Evolutionary conservation across 768 basidiomycete genomes (phyloP).

Genomic region (Rhizopogon vesiculosus): DNA sequence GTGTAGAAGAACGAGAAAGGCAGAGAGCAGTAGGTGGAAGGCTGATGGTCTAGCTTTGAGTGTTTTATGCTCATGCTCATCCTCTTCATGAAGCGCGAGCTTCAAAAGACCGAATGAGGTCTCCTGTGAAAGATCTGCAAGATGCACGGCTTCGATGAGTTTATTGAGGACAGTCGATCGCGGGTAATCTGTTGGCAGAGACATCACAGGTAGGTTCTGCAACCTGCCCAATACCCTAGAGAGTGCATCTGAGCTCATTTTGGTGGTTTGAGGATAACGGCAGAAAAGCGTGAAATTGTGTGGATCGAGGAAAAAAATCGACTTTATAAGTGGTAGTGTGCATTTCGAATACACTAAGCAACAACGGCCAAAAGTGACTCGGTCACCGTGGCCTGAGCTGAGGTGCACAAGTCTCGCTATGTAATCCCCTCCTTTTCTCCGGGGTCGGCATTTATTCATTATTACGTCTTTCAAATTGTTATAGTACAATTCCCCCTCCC

Average conservation of each 20-base stretch:
- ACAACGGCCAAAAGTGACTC: neutral
- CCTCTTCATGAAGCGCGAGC: constrained; percentile 65
- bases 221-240: constrained; percentile 59
- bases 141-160: constrained; percentile 80
- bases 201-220: constrained; percentile 82
- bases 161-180: constrained; percentile 68
- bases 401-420: no score
- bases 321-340: neutral
- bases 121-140: constrained; percentile 65
- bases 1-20: constrained; percentile 87
- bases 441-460: no score
- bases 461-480: no score
- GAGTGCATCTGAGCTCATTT: constrained; percentile 32
- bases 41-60: constrained; percentile 58
- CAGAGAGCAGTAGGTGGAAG: constrained; percentile 89
- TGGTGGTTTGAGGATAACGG: neutral
- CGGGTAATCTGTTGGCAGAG: constrained; percentile 94
- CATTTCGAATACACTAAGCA: no score
- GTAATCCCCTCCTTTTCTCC: no score
- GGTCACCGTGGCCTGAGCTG: no score
- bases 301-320: neutral
- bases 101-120: constrained; percentile 78
- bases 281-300: neutral
- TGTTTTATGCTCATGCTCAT: constrained; percentile 41
- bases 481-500: no score